Evolutionary conservation across 352 stramenopile species (phyloP).

Genomic region (Phytophthora cajani): DNA sequence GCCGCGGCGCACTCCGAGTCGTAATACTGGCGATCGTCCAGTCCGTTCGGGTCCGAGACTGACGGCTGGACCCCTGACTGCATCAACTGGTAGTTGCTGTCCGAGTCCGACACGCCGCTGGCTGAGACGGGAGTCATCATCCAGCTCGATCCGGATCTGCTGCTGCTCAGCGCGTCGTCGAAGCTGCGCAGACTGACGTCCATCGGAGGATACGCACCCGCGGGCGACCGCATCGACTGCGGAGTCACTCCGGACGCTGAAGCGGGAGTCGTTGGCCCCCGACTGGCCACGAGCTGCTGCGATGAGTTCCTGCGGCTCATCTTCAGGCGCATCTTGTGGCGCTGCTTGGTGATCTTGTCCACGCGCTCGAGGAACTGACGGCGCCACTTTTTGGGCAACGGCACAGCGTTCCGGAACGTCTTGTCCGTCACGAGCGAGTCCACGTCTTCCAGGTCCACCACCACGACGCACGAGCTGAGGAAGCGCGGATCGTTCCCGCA

Average conservation of each 20-base stretch:
- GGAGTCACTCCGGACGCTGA: slow-evolving; percentile 35
- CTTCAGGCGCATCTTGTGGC: slow-evolving; percentile 68
- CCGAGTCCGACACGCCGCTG: slow-evolving; percentile 27
- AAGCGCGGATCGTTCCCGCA: slow-evolving; percentile 59
- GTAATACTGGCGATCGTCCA: slow-evolving; percentile 69
- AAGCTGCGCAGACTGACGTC: slow-evolving; percentile 44
- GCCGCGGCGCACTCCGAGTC: slow-evolving; percentile 60
- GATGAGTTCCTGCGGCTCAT: slow-evolving; percentile 38
- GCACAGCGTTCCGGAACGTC: slow-evolving; percentile 59
- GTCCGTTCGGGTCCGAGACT: slow-evolving; percentile 22
- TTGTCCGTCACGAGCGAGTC: slow-evolving; percentile 61
- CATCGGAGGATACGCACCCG: slow-evolving; percentile 31
- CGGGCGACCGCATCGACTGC: slow-evolving; percentile 43
- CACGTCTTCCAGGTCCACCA: slow-evolving; percentile 73
- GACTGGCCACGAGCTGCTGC: slow-evolving; percentile 36
- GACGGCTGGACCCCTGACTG: slow-evolving; percentile 29
- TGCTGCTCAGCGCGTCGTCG: slow-evolving; percentile 53
- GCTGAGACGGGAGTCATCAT: slow-evolving; percentile 33
- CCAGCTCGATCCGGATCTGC: slow-evolving; percentile 51
- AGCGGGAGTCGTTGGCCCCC: slow-evolving; percentile 47
- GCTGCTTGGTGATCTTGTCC: slow-evolving; percentile 70
- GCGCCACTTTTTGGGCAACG: slow-evolving; percentile 76
- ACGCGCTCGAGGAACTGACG: slow-evolving; percentile 80
- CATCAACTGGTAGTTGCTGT: slow-evolving; percentile 41
- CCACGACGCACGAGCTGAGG: slow-evolving; percentile 65